A percentile compares a stretch with the other conserved stretches of the same genome.
These are phyloP conservation scores for Phytophthora fragariaefolia DNA, from an alignment of 352 stramenopile genomes.

Conservation along the genomic window DNA sequence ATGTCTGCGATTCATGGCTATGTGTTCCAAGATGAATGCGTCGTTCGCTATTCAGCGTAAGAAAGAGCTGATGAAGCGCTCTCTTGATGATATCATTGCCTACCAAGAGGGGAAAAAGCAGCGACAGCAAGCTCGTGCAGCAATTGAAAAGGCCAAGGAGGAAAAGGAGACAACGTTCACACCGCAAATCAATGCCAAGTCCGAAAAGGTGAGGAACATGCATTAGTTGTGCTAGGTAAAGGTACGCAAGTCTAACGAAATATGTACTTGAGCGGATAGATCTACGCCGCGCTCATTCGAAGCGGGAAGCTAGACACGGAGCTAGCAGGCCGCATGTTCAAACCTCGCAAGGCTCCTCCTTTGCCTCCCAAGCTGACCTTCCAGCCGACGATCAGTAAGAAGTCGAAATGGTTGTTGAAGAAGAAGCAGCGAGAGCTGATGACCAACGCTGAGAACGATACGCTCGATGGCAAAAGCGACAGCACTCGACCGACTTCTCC, in stretches of 20 bases:
- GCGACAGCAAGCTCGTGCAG: slow-evolving; percentile 42
- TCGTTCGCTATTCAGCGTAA: slow-evolving; percentile 53
- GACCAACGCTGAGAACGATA: not conserved
- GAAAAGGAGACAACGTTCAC: slow-evolving; percentile 52
- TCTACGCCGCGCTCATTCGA: slow-evolving; percentile 55
- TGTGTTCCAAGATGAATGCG: slow-evolving; percentile 58
- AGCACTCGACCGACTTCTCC: slow-evolving; percentile 5
- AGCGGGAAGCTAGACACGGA: slow-evolving; percentile 43
- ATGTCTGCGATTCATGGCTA: slow-evolving; percentile 60
- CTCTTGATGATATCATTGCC: slow-evolving; percentile 59
- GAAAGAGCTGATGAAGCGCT: slow-evolving; percentile 55
- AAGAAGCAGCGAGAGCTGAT: slow-evolving; percentile 37
- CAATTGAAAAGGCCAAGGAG: slow-evolving; percentile 38
- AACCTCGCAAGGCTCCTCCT: slow-evolving; percentile 27
- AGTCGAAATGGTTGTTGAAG: slow-evolving; percentile 45
- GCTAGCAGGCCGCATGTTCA: slow-evolving; percentile 31
- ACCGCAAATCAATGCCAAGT: slow-evolving; percentile 56
- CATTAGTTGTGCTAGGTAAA: not conserved
- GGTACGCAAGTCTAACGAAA: not conserved
- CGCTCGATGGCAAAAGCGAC: not conserved
- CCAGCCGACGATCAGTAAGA: slow-evolving; percentile 48
- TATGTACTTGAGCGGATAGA: slow-evolving; percentile 28
- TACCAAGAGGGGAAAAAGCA: slow-evolving; percentile 55
- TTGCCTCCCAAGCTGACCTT: slow-evolving; percentile 40
- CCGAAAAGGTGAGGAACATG: slow-evolving; percentile 37